Conservation (phyloP, 257 asterid species). For the Solanum piurae region DNA sequence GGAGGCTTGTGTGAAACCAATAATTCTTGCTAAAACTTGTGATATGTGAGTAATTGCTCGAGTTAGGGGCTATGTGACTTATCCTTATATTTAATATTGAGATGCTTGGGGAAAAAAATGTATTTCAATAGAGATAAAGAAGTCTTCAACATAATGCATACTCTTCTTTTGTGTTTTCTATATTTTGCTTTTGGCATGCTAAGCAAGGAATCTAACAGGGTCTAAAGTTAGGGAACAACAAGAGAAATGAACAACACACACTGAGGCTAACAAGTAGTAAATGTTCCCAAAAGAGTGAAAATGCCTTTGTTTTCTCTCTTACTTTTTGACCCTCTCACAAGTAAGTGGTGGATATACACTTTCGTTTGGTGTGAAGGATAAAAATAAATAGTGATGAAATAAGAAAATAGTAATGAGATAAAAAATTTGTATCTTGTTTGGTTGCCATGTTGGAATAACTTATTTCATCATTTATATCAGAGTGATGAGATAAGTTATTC, state of each 20-base stretch:
- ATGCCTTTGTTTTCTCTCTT: not conserved
- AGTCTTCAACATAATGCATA: not conserved
- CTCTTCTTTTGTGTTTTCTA: not conserved
- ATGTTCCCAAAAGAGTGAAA: not conserved
- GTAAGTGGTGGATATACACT: not conserved
- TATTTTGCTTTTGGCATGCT: not conserved
- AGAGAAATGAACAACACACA: not conserved
- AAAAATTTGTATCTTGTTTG: too few relatives aligned
- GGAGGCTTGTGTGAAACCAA: not conserved
- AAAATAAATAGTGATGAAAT: too few relatives aligned
- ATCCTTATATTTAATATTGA: not conserved
- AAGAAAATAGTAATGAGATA: too few relatives aligned
- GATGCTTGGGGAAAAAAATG: not conserved
- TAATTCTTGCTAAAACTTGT: not conserved
- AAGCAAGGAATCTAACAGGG: not conserved
- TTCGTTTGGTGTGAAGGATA: too few relatives aligned
- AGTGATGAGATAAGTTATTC: too few relatives aligned
- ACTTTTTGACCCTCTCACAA: not conserved
- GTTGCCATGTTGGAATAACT: too few relatives aligned
- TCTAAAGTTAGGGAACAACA: not conserved
- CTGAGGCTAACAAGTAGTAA: not conserved
- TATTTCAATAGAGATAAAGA: not conserved
- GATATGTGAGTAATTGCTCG: not conserved
- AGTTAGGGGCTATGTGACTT: not conserved
- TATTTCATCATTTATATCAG: too few relatives aligned